Evolutionary conservation across 768 basidiomycete genomes (phyloP), one percentile per base, ranked within the genome.

Genomic region (Rhodotorula diobovata): DNA sequence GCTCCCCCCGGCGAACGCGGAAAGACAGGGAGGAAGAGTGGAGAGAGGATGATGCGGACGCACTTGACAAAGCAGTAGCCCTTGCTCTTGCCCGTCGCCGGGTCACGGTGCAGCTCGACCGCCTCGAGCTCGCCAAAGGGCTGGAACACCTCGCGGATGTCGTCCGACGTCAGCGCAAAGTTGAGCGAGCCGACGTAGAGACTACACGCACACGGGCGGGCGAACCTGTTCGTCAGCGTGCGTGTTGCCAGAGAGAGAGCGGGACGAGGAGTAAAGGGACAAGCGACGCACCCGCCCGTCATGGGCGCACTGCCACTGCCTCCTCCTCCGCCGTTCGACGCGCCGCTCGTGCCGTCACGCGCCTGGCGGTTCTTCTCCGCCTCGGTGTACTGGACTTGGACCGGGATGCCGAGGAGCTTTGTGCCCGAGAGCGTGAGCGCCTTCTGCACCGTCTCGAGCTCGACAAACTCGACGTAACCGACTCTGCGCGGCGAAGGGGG

Each of bases 91-190:
- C 93, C 93, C 61, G 93, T 93, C 86, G 87, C 87, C 8, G 91
- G 90, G 81, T 97, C 93, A 80, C 90, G 87, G 81, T 96, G 96
- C 78, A 98, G 86, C 85, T 99, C 95, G 80, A 99, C 93, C 83
- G 94, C 94, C 82, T 95, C 95, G 76, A 99, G 85, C 82, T 94
- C 91, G 77, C 96, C 96, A 81, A 98, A 99, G 18, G 95, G 93
- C 80, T 96, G 93, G 81, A 99, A 99, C 76, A 99, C 95, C 86
- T 97, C 93, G 82, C 89, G 91, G 83, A 99, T 90, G 84, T 99
- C 95, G 77, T 91, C 89, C 82, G 96, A 91, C 66, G 92, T 91
- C 71, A 99, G 88, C 81, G 93, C 94, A 84, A 95, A 96, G 81
- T 97, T 92, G 57, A 99, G 83, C 71, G 93, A 95, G 68, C 93